Conservation (phyloP, 139 green algal species). For the Chlamydomonas schloesseri region DNA sequence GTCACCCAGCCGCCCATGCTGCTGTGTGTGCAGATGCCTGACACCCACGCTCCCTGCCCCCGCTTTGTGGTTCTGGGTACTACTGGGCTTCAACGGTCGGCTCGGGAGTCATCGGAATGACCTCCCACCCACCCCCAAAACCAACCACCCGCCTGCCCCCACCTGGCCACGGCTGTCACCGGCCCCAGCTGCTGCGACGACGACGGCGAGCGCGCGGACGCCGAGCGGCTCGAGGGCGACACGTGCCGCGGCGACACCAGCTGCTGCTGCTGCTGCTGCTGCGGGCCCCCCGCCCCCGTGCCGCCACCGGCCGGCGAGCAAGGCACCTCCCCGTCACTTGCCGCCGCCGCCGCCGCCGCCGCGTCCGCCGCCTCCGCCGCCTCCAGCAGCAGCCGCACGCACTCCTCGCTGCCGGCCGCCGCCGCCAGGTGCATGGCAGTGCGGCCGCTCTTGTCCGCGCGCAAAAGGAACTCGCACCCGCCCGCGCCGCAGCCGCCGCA, state of each 20-base stretch:
- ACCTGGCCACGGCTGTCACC: neutral
- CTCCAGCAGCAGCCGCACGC: neutral
- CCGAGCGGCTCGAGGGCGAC: neutral
- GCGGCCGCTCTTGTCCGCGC: conserved; percentile 5
- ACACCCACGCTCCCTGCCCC: no score
- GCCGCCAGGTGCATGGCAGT: conserved; percentile 21
- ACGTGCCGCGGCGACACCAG: neutral
- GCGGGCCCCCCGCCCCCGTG: no score
- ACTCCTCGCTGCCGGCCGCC: neutral
- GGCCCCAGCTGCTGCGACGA: neutral
- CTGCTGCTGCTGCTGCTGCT: neutral
- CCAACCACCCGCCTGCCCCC: no score
- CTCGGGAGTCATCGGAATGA: no score
- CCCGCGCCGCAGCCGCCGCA: no score
- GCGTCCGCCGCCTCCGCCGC: conserved; percentile 16
- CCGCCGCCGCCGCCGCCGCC: neutral
- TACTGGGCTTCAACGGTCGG: no score
- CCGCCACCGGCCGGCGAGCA: no score
- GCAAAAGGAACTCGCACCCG: neutral
- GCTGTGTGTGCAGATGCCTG: no score
- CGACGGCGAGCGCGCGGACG: neutral
- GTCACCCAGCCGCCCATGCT: no score
- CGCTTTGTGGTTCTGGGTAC: no score
- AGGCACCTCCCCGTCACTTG: no score
- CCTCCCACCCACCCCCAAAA: no score